Percentiles rank a stretch among this genome's conserved stretches.
phyloP scores from a whole-genome alignment of 495 filamentous ascomycete genomes.

The Podospora tetraspora region DNA sequence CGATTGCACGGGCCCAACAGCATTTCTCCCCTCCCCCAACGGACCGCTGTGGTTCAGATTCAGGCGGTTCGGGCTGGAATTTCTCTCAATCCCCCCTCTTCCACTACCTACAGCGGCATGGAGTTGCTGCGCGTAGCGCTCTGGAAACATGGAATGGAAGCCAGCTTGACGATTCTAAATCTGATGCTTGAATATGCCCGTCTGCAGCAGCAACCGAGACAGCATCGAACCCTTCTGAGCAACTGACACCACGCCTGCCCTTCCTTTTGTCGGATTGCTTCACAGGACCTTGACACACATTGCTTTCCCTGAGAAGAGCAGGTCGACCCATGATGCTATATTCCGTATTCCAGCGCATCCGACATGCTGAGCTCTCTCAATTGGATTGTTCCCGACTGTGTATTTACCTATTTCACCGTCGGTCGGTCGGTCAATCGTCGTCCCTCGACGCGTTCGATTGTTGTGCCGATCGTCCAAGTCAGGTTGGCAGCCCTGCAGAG shows the following conservation, averaged over 20 bases:
- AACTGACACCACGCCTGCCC: background rate
- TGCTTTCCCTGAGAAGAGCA: background rate
- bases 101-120: background rate
- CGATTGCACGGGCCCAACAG: background rate
- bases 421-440: background rate
- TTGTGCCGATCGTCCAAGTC: background rate
- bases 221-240: background rate
- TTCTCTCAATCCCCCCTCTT: background rate
- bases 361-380: background rate
- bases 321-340: background rate
- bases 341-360: background rate
- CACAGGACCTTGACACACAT: background rate
- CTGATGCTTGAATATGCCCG: background rate
- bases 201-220: background rate
- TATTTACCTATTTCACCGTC: background rate
- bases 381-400: background rate
- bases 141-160: background rate
- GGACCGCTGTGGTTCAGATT: background rate
- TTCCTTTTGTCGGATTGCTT: background rate
- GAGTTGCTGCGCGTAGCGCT: background rate
- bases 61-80: background rate
- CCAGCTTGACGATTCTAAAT: background rate
- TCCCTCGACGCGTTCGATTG: background rate
- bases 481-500: background rate
- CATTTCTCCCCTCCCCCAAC: background rate